These are phyloP conservation scores for Brachypodium distachyon DNA, from an alignment of 202 grass and related monocot genomes.

Conservation along the genomic window DNA sequence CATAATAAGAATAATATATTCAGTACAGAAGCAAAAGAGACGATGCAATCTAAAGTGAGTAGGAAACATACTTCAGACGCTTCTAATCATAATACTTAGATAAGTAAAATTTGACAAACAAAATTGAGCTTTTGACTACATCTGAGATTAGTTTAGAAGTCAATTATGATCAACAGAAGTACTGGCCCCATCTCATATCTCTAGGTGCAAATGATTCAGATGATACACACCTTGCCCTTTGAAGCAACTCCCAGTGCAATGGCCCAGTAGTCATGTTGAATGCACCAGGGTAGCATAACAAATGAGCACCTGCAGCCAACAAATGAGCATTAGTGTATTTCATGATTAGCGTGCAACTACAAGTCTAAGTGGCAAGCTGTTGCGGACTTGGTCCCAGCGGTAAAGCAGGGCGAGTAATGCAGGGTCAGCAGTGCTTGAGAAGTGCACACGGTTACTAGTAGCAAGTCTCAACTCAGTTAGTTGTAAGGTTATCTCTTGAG, in stretches of 20 bases:
- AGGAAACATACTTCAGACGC: background rate
- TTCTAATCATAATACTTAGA: background rate
- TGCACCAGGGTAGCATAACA: constrained; percentile 95
- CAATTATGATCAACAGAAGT: background rate
- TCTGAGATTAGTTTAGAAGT: background rate
- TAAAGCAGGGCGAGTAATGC: background rate
- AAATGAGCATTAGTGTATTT: constrained; percentile 3
- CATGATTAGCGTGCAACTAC: background rate
- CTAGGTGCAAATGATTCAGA: constrained; percentile 14
- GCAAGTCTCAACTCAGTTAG: background rate
- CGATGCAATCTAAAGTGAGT: background rate
- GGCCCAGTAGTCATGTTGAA: constrained; percentile 99
- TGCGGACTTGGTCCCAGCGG: background rate
- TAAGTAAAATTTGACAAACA: background rate
- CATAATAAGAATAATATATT: constrained; percentile 22
- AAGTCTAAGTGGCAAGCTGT: background rate
- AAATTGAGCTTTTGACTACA: background rate
- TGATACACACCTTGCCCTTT: constrained; percentile 73
- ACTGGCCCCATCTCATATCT: background rate
- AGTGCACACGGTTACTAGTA: background rate
- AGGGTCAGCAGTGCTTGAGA: background rate
- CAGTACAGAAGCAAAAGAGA: constrained; percentile 13
- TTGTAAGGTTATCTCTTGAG: background rate
- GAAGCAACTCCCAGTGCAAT: constrained; percentile 93
- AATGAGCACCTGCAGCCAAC: constrained; percentile 66